Evolutionary conservation across 345 rosid species (phyloP).

Genomic region (Bruguiera gymnorhiza): DNA sequence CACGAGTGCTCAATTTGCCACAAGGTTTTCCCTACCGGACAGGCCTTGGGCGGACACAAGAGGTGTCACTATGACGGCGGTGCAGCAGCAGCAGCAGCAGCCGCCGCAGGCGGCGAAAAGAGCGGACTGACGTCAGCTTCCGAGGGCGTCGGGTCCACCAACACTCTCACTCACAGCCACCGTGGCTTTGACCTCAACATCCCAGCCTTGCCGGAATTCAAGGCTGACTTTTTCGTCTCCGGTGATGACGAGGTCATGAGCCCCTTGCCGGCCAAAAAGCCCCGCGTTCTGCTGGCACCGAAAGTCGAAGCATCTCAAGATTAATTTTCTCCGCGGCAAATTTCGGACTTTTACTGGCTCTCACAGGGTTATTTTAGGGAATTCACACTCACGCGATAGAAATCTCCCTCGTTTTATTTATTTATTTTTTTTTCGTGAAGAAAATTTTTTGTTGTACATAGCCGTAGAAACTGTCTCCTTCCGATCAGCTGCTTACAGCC

Average conservation of each 20-base stretch:
- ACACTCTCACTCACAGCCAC: background rate
- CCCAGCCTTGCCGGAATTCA: conserved; percentile 33
- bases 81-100: conserved; percentile 8
- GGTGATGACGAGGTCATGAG: conserved; percentile 37
- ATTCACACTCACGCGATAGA: background rate
- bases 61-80: conserved; percentile 29
- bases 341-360: background rate
- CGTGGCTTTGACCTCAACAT: conserved; percentile 29
- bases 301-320: conserved; percentile 5
- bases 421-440: background rate
- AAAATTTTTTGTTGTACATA: background rate
- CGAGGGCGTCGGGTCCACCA: conserved; percentile 26
- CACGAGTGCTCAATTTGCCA: conserved; percentile 34
- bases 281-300: conserved; percentile 9
- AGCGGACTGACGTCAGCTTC: conserved; percentile 17
- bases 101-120: conserved; percentile 15
- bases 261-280: conserved; percentile 25
- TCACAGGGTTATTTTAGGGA: background rate
- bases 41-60: conserved; percentile 63
- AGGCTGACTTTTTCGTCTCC: conserved; percentile 11
- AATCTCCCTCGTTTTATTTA: background rate
- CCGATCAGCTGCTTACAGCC: too few species aligned
- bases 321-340: background rate
- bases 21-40: conserved; percentile 22
- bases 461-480: too few species aligned